Evolutionary conservation across 768 basidiomycete species (phyloP).

Genomic region (Exidia glandulosa): DNA sequence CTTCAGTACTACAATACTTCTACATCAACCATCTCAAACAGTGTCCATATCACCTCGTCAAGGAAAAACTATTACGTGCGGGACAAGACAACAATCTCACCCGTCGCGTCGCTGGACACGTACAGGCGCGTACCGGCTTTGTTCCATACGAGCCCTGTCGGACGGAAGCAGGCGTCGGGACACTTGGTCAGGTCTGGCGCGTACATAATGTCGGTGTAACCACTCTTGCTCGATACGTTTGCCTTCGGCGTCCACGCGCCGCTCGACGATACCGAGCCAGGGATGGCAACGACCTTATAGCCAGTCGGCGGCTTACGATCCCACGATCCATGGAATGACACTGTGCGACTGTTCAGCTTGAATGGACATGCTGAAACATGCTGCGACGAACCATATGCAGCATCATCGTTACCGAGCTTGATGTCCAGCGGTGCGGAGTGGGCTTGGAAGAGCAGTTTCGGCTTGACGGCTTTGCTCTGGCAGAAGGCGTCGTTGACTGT

Average conservation of each 20-base stretch:
- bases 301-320: slow-evolving; percentile 32
- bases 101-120: neutral
- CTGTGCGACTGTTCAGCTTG: neutral
- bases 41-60: too few species aligned
- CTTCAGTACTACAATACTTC: too few species aligned
- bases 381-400: slow-evolving; percentile 21
- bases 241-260: neutral
- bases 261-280: neutral
- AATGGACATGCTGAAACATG: neutral
- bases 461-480: slow-evolving; percentile 7
- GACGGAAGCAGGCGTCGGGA: neutral
- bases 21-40: too few species aligned
- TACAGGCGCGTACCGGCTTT: neutral
- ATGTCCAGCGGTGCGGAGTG: slow-evolving; percentile 38
- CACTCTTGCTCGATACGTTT: neutral
- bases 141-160: neutral
- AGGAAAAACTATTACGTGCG: too few species aligned
- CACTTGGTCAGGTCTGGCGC: neutral
- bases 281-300: slow-evolving; percentile 28
- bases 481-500: slow-evolving; percentile 23
- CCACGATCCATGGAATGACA: slow-evolving; percentile 34
- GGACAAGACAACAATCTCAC: neutral
- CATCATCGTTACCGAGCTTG: slow-evolving; percentile 24
- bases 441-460: slow-evolving; percentile 18
- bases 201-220: neutral